phyloP scores from a whole-genome alignment of 192 early-diverging fungal species.

The Backusella psychrophila region DNA sequence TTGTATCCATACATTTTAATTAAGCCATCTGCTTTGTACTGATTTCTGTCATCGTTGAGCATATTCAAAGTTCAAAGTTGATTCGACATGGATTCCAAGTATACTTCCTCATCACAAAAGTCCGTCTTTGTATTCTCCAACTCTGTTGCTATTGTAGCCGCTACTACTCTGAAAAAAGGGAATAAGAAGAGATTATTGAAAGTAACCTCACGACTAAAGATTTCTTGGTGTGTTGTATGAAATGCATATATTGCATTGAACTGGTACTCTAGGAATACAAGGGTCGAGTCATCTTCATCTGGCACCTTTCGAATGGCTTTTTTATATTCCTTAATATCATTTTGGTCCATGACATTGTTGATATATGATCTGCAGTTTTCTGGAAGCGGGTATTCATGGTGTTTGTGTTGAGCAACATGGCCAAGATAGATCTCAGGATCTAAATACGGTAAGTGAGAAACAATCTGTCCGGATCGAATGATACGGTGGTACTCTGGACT shows the following conservation, averaged over 20 bases:
- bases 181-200: neutral
- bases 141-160: neutral
- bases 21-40: neutral
- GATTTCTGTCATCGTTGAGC: neutral
- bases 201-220: neutral
- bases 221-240: neutral
- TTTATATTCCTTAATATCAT: neutral
- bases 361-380: neutral
- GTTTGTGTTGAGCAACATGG: neutral
- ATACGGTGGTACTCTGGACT: neutral
- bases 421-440: neutral
- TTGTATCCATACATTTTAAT: neutral
- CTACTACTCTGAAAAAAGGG: neutral
- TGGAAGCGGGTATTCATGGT: neutral
- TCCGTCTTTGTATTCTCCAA: neutral
- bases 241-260: neutral
- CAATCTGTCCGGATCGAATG: neutral
- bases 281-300: neutral
- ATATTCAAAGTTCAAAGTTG: neutral
- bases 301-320: neutral
- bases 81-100: neutral
- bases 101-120: slow-evolving; percentile 1
- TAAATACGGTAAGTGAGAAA: neutral
- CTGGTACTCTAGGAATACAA: neutral
- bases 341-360: neutral